Percentiles rank a stretch among this genome's conserved stretches.
Evolutionary conservation across 768 basidiomycete genomes (phyloP).

Genomic region (Mycena kentingensis): DNA sequence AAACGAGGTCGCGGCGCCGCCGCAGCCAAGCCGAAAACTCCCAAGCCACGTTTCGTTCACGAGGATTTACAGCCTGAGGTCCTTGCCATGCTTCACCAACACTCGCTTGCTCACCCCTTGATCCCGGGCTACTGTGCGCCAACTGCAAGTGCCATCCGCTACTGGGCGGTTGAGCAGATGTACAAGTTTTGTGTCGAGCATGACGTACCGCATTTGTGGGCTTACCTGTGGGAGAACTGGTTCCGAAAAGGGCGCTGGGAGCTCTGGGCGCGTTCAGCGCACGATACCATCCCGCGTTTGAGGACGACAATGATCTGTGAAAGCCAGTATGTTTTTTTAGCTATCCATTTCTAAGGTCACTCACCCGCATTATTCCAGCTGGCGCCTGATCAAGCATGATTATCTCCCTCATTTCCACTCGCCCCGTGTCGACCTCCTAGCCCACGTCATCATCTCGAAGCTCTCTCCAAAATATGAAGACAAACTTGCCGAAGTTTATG

Average conservation of each 20-base stretch:
- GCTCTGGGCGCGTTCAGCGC: slow-evolving; percentile 27
- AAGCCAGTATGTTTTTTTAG: slow-evolving; percentile 29
- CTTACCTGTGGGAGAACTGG: slow-evolving; percentile 31
- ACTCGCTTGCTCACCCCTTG: slow-evolving; percentile 18
- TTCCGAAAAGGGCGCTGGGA: slow-evolving; percentile 28
- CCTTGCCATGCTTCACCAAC: slow-evolving; percentile 12
- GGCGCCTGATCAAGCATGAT: slow-evolving; percentile 36
- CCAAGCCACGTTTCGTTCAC: slow-evolving; percentile 18
- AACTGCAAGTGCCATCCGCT: slow-evolving; percentile 14
- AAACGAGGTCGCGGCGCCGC: no score
- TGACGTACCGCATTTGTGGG: slow-evolving; percentile 27
- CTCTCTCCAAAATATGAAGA: slow-evolving; percentile 32
- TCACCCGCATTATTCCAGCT: slow-evolving; percentile 25
- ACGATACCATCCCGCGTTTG: slow-evolving; percentile 25
- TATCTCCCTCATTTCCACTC: slow-evolving; percentile 36
- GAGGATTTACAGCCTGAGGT: slow-evolving; percentile 4
- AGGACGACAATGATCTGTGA: slow-evolving; percentile 35
- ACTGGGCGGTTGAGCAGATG: slow-evolving; percentile 27
- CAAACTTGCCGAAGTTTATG: slow-evolving; percentile 24
- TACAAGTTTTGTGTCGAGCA: slow-evolving; percentile 28
- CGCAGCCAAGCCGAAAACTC: neutral
- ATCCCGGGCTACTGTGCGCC: slow-evolving; percentile 18
- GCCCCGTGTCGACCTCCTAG: slow-evolving; percentile 34
- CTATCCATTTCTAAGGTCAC: neutral
- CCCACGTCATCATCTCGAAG: slow-evolving; percentile 34